Evolutionary conservation across 495 filamentous ascomycete genomes (phyloP), one percentile per base, ranked within the genome.

Genomic region (Neurospora tetrasperma): DNA sequence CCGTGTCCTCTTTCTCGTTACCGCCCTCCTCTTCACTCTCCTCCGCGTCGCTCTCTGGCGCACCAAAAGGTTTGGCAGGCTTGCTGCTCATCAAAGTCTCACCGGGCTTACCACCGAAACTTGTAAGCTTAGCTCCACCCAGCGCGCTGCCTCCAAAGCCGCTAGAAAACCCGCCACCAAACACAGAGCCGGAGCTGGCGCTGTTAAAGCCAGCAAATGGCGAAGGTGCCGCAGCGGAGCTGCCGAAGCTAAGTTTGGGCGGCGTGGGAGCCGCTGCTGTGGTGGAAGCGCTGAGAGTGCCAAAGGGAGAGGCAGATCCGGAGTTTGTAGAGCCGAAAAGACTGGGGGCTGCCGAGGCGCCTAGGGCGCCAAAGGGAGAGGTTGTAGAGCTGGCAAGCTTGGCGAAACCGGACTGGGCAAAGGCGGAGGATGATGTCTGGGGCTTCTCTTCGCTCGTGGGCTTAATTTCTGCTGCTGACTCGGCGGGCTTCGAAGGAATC

Each of bases 31-130:
- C 86, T 11, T 81, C 83, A 41, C 71, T 77, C 12, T 80, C 83
- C 20, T 90, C 88, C 5, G 82, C 85, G n/a, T 91, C 89, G 43
- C 87, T 87, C 44, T 88, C 88, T 9, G 89, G 86, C 10, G 91
- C 90, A 11, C 94, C 93, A 75, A 97, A 92, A 1, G 91, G 83
- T 80, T 86, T 92, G 8, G 87, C 83, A 42, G 90, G 87, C 78
- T 89, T 89, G 42, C 83, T 86, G 66, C 82, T 82, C 74, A 86
- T 88, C 69, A 89, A 83, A 44, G 87, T 79, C 41, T 83, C 82
- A 69, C 85, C 88, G 39, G 90, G 88, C 42, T 89, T 89, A 18
- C 70, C 54, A 70, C 90, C 92, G 80, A 96, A 96, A 77, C 84
- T 90, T 7, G 85, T 87, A 18, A 93, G 80, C 23, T 83, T 83